A percentile compares a stretch with the other conserved stretches of the same genome.
phyloP scores from a whole-genome alignment of 805 yeast species.

The Starmerella floricola region DNA sequence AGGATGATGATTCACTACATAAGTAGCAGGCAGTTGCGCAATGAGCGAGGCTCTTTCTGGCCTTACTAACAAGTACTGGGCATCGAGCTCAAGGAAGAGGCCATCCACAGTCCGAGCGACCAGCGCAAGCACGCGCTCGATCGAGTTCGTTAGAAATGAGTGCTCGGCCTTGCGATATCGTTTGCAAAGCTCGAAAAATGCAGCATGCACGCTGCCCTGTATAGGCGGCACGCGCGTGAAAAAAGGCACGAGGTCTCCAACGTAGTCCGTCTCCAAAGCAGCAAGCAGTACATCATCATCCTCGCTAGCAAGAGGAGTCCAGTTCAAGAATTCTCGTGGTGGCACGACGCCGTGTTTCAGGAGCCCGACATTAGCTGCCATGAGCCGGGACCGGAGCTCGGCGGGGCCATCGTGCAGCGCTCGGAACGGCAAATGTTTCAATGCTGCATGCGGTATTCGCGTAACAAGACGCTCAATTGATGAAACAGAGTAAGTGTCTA shows the following conservation, averaged over 20 bases:
- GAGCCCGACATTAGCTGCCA: constrained; percentile 17
- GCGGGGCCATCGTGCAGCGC: constrained; percentile 15
- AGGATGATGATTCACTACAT: constrained; percentile 12
- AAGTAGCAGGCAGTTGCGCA: constrained; percentile 20
- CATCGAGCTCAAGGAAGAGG: constrained; percentile 17
- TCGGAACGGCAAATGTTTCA: constrained; percentile 12
- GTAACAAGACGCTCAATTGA: constrained; percentile 6
- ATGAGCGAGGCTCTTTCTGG: constrained; percentile 9
- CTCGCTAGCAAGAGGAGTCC: constrained; percentile 7
- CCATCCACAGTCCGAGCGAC: constrained; percentile 4
- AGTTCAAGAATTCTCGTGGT: background rate
- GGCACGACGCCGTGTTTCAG: constrained; percentile 7
- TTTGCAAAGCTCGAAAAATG: constrained; percentile 3
- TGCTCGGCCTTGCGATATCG: background rate
- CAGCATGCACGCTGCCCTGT: constrained; percentile 1
- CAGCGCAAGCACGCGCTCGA: constrained; percentile 13
- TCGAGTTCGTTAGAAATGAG: background rate
- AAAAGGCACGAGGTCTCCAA: constrained; percentile 8
- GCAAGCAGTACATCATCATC: constrained; percentile 11
- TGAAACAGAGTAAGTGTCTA: constrained; percentile 11
- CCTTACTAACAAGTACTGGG: constrained; percentile 8
- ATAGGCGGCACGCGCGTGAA: constrained; percentile 1
- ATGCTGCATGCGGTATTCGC: constrained; percentile 4
- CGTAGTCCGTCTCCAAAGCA: constrained; percentile 13
- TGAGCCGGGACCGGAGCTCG: constrained; percentile 17